Percentiles rank a stretch among this genome's conserved stretches.
Conservation (phyloP, 345 rosid species). For the Eucalyptus tenuipes region DNA sequence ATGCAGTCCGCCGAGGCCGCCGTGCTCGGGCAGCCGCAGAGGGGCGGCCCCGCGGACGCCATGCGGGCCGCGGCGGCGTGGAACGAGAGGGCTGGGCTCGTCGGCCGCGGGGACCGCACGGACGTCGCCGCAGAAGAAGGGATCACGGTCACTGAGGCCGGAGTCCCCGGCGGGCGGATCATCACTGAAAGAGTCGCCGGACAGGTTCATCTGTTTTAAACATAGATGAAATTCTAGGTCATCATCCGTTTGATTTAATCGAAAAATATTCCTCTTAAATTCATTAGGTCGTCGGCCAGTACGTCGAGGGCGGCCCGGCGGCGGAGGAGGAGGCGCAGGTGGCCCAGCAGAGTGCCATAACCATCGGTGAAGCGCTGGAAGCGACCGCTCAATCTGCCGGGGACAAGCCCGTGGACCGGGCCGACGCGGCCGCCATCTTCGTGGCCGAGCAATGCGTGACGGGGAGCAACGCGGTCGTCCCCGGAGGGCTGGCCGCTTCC, state of each 20-base stretch:
- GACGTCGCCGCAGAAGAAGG: background rate
- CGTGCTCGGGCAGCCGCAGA: conserved; percentile 3
- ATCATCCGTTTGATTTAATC: background rate
- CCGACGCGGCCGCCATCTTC: conserved; percentile 7
- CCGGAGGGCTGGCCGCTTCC: conserved; percentile 5
- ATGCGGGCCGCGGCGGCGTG: conserved; percentile 5
- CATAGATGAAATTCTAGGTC: background rate
- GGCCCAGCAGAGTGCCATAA: background rate
- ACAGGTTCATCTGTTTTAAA: conserved; percentile 7
- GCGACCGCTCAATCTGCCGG: conserved; percentile 1
- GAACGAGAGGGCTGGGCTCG: conserved; percentile 18
- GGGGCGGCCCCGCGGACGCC: conserved; percentile 1
- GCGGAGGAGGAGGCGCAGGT: background rate
- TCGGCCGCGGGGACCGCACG: background rate
- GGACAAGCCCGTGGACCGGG: conserved; percentile 2
- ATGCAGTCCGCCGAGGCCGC: conserved; percentile 20
- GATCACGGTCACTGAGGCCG: conserved; percentile 2
- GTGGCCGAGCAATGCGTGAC: conserved; percentile 5
- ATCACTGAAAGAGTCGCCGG: conserved; percentile 9
- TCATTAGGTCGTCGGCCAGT: conserved; percentile 9
- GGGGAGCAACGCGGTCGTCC: background rate
- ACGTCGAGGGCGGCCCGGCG: background rate
- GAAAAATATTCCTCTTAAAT: background rate
- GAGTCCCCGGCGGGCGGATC: conserved; percentile 2
- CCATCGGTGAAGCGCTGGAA: conserved; percentile 11